Base-by-base conservation (phyloP, 2,329 filamentous ascomycete genomes). In the Pyrenochaeta sp. region DNA sequence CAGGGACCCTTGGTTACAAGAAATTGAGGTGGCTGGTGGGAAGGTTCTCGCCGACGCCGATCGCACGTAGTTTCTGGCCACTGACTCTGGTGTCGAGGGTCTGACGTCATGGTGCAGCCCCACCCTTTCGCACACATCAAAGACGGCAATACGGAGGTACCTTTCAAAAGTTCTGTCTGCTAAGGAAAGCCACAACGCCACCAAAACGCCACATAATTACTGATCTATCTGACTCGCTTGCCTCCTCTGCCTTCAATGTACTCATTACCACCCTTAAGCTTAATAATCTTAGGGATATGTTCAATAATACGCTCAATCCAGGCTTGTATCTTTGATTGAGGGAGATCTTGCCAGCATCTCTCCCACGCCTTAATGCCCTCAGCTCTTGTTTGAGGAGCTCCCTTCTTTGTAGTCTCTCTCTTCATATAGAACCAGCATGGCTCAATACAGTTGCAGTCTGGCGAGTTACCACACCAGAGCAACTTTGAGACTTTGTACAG, bases 51-150 rank as follows among this genome's bases (percentile, higher is more conserved):
- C 63, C 61, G 63, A 57, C 20, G 51, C 40, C 49, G 51, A 60
- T 56, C 51, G 37, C 36, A 48, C 32, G 43, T 43, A 43, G 32
- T 18, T 30, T 56, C 44, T 45, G 45, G 43, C 40, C 33, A 43
- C 44, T 47, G 42, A 42, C 15, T 36, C 18, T 51, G 48, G 51
- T 41, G 44, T 40, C 32, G 51, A 51, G 56, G 27, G 30, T 44
- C 51, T 66, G 62, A 68, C 61, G 63, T 68, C 64, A 67, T 58
- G 29, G 33, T 56, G 56, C 62, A 58, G 49, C 4, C 49, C 5
- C 12, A 12, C 12, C 12, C 20, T 48, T 46, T 45, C 65, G 51
- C 66, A 68, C 67, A n/a, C n/a, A n/a, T n/a, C n/a, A n/a, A n/a
- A n/a, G n/a, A n/a, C n/a, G n/a, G n/a, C n/a, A n/a, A n/a, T n/a